Conservation (phyloP, 148 eudicot species). For the Fagopyrum homotropicum region DNA sequence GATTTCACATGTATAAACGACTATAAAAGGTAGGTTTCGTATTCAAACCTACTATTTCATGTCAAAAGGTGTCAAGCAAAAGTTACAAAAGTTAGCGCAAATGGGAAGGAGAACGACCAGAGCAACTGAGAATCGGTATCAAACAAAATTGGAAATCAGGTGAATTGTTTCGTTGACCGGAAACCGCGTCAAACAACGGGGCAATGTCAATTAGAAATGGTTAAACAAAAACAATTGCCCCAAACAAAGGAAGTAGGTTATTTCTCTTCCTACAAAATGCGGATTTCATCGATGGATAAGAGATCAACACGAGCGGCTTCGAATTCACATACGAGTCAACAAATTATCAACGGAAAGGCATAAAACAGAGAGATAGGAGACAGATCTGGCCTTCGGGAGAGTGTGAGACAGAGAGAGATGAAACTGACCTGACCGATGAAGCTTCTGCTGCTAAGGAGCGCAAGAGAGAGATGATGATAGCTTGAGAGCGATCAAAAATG, state of each 20-base stretch:
- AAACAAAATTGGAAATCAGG: not conserved
- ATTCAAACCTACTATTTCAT: not conserved
- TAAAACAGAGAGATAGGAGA: not conserved
- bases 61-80: not conserved
- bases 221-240: not conserved
- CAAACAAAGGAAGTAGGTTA: not conserved
- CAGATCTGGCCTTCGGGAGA: constrained; percentile 1
- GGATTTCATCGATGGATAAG: not conserved
- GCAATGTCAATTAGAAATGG: not conserved
- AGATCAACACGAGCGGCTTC: not conserved
- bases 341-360: not conserved
- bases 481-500: not conserved
- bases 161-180: constrained; percentile 2
- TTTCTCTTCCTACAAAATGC: not conserved
- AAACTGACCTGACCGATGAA: not conserved
- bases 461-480: not conserved
- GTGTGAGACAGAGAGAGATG: not conserved
- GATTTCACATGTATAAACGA: not conserved
- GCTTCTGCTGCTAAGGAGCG: not conserved
- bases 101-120: not conserved
- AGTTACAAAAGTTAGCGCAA: not conserved
- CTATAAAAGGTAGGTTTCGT: not conserved
- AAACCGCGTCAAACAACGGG: not conserved
- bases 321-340: not conserved
- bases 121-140: not conserved